Conservation (phyloP, 1,284 basidiomycete species). For the Irpex lacteus region DNA sequence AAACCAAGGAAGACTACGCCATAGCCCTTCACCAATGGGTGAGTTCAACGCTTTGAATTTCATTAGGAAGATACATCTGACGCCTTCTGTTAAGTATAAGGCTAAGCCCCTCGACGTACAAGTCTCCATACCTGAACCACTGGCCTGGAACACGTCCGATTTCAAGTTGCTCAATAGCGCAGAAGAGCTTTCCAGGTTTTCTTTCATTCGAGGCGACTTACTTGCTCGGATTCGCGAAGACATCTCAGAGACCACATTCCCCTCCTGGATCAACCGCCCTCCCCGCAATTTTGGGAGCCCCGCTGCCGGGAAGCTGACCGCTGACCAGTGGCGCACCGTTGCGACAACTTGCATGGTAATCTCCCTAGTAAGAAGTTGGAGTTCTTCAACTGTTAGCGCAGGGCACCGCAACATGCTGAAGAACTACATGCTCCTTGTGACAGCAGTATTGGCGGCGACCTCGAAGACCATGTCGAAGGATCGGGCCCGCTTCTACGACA, state of each 20-base stretch:
- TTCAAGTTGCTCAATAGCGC: not conserved
- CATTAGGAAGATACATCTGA: not conserved
- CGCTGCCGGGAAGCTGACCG: conserved; percentile 31
- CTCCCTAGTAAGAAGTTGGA: conserved; percentile 28
- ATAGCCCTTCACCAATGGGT: not conserved
- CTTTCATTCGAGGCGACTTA: not conserved
- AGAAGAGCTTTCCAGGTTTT: conserved; percentile 4
- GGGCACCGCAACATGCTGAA: conserved; percentile 16
- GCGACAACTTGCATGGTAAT: conserved; percentile 21
- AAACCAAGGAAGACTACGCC: not conserved
- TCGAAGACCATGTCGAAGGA: not conserved
- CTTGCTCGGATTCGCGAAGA: conserved; percentile 13
- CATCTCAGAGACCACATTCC: conserved; percentile 24
- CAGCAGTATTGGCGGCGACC: conserved; percentile 15
- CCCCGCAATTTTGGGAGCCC: conserved; percentile 31
- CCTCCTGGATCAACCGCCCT: conserved; percentile 32
- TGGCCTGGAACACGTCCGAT: not conserved
- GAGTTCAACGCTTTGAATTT: not conserved
- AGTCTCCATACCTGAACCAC: not conserved
- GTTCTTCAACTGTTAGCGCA: conserved; percentile 4
- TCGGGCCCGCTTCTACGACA: not conserved
- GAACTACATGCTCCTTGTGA: conserved; percentile 27
- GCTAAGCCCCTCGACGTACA: no score
- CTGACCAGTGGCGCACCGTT: conserved; percentile 35
- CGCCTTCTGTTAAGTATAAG: not conserved